Conservation (phyloP, 768 basidiomycete genomes). For the Xerocomus spinulosus region DNA sequence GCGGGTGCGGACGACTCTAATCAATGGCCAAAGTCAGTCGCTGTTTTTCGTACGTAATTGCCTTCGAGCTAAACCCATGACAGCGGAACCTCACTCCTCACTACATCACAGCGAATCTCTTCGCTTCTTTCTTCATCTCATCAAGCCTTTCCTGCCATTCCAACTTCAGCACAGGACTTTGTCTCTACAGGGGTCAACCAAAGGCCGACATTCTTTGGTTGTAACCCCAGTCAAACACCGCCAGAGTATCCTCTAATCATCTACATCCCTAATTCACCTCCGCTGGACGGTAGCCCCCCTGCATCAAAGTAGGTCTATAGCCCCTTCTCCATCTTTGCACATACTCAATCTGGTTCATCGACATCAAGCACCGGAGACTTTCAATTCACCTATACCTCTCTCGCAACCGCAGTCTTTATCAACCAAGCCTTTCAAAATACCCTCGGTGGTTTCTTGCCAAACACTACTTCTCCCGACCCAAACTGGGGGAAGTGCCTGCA, state of each 20-base stretch:
- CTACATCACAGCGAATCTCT: constrained; percentile 41
- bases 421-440: constrained; percentile 55
- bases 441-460: constrained; percentile 56
- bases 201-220: constrained; percentile 79
- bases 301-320: constrained; percentile 52
- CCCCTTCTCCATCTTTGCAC: neutral
- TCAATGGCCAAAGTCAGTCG: constrained; percentile 63
- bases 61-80: neutral
- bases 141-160: constrained; percentile 63
- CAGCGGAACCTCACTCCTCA: constrained; percentile 52
- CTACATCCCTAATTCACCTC: constrained; percentile 77
- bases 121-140: constrained; percentile 46
- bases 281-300: constrained; percentile 54
- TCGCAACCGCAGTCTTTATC: constrained; percentile 54
- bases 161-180: constrained; percentile 47
- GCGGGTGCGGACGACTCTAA: constrained; percentile 53
- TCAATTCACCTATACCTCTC: constrained; percentile 52
- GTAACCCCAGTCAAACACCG: constrained; percentile 47
- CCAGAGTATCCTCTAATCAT: constrained; percentile 64
- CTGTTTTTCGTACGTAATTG: neutral
- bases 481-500: constrained; percentile 55
- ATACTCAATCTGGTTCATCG: neutral
- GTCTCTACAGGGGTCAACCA: constrained; percentile 56
- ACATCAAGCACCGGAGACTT: constrained; percentile 56
- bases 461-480: constrained; percentile 51